Percentiles rank a stretch among this genome's conserved stretches.
phyloP scores from a whole-genome alignment of 2,329 filamentous ascomycete species.

The Fusarium begoniae region DNA sequence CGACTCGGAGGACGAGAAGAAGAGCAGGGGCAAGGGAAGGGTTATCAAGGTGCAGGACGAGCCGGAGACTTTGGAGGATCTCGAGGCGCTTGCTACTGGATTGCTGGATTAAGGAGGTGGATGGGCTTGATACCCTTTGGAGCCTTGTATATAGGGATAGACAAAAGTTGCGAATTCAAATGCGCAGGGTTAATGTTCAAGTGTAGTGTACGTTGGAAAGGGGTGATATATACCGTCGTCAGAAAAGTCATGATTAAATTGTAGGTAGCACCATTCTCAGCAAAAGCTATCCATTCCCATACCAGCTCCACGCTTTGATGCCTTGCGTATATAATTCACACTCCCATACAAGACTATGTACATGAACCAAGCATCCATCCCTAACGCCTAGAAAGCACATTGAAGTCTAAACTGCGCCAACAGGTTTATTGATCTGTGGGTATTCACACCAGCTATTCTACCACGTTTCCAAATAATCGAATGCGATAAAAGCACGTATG shows the following conservation, averaged over 20 bases:
- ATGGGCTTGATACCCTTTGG: conserved; percentile 44
- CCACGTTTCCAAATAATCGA: conserved; percentile 59
- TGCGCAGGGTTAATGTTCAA: conserved; percentile 15
- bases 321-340: conserved; percentile 20
- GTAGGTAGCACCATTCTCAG: conserved; percentile 3
- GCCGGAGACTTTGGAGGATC: conserved; percentile 80
- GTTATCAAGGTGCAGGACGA: conserved; percentile 71
- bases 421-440: too few species aligned
- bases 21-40: conserved; percentile 57
- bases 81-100: conserved; percentile 79
- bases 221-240: background rate
- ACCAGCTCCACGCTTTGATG: conserved; percentile 32
- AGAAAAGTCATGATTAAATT: conserved; percentile 16
- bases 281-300: conserved; percentile 23
- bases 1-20: conserved; percentile 65
- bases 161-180: conserved; percentile 31
- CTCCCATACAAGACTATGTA: conserved; percentile 9
- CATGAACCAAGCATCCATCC: background rate
- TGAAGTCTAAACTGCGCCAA: background rate
- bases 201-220: background rate
- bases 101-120: conserved; percentile 62
- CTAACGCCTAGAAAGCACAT: conserved; percentile 1
- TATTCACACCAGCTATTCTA: background rate
- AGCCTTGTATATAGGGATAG: conserved; percentile 26
- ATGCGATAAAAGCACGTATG: conserved; percentile 75